Base-by-base conservation (phyloP, 768 basidiomycete genomes). In the Dendrothele bispora region DNA sequence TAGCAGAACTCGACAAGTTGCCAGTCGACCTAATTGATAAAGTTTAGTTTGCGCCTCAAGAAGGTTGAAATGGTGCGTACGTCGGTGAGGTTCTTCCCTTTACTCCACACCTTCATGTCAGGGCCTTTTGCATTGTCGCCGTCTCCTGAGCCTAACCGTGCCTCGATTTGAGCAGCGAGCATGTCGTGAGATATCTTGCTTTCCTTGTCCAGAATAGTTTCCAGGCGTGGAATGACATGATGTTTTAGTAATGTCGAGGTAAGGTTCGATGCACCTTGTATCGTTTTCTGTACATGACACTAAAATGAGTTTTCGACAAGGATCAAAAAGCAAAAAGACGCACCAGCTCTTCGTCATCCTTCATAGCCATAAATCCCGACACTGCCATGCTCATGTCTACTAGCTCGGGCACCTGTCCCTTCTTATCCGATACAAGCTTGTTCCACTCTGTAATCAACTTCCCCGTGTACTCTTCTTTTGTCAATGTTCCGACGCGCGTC, bases 261-360 rank as follows among this genome's bases (percentile, higher is more conserved):
- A 39, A 98, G 69, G 51, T 73, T 78, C 4, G 89, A 79, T 14
- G 93, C 90, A 0, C 70, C 83, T 55, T 88, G 81, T 14, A 84
- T 79, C 52, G 71, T 74, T 89, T 88, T 92, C 92, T 97, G 61
- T 27, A 42, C 37, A 38, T 36, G 25, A 46, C 7, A 6, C n/a
- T 12, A 29, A 17, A n/a, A 39, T 49, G 50, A 36, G 24, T 11
- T 39, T 48, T 32, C 34, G 50, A 24, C 18, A 5, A 22, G 18
- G 8, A n/a, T 7, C n/a, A 24, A 29, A 46, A 22, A 30, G 3
- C 22, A 4, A 52, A 39, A 34, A 40, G 17, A 21, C n/a, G 21
- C 54, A 93, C 95, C 44, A 95, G 63, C 60, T 98, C 97, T 34
- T 97, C 92, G 21, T 84, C 82, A 57, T 98, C 95, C 65, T 98